These are phyloP conservation scores for Exophiala aquamarina DNA, from an alignment of 2,329 filamentous ascomycete genomes.

Conservation along the genomic window DNA sequence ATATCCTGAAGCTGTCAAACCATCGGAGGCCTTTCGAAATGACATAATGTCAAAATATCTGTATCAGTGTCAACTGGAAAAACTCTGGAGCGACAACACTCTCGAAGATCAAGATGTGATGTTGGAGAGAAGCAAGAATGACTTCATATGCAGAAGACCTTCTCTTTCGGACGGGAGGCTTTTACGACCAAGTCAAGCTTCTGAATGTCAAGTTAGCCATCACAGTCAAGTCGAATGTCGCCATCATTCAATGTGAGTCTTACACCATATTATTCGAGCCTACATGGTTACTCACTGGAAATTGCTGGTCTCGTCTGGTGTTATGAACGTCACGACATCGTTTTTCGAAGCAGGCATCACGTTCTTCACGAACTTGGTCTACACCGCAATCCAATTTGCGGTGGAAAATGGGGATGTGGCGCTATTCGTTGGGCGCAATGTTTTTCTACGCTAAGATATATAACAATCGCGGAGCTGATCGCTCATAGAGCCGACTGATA, in stretches of 20 bases:
- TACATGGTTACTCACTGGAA: too few relatives aligned
- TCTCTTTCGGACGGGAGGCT: slow-evolving; percentile 44
- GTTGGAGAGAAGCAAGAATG: slow-evolving; percentile 50
- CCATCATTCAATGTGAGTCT: slow-evolving; percentile 67
- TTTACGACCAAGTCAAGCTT: slow-evolving; percentile 37
- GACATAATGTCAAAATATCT: background rate
- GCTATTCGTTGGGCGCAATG: slow-evolving; percentile 76
- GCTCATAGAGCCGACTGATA: too few relatives aligned
- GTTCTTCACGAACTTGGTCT: slow-evolving; percentile 76
- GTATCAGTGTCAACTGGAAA: background rate
- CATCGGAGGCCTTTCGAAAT: background rate
- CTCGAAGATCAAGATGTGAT: slow-evolving; percentile 48
- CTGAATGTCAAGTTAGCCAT: slow-evolving; percentile 62
- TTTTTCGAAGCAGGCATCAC: slow-evolving; percentile 76
- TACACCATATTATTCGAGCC: too few relatives aligned
- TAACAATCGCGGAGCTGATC: too few relatives aligned
- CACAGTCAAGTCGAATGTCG: slow-evolving; percentile 76
- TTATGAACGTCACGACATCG: slow-evolving; percentile 71
- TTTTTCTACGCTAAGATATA: slow-evolving; percentile 61
- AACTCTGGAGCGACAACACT: slow-evolving; percentile 5
- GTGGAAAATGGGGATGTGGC: slow-evolving; percentile 70
- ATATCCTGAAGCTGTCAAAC: background rate
- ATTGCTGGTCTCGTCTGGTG: slow-evolving; percentile 57
- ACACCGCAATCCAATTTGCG: slow-evolving; percentile 68
- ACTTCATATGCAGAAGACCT: slow-evolving; percentile 53